A percentile compares a stretch with the other conserved stretches of the same genome.
These are phyloP conservation scores for Leishmania arabica DNA, from an alignment of 208 protist genomes.

Conservation along the genomic window DNA sequence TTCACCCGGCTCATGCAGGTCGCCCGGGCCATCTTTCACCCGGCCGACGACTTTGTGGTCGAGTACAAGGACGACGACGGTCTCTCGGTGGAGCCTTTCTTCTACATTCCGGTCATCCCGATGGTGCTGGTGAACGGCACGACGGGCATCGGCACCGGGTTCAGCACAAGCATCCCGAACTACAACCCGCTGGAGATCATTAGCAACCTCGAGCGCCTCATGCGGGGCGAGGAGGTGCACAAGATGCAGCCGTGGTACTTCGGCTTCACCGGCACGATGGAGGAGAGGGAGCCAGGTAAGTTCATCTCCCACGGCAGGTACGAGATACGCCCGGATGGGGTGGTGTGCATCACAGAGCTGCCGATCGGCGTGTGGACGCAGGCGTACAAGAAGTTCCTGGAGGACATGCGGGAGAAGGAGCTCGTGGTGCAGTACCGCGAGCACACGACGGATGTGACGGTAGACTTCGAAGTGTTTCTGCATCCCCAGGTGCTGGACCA, in stretches of 20 bases:
- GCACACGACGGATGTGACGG: constrained; percentile 97
- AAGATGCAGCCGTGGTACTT: constrained; percentile 97
- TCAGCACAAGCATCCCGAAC: constrained; percentile 97
- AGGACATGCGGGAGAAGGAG: constrained; percentile 89
- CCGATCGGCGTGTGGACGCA: constrained; percentile 97
- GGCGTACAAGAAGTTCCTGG: constrained; percentile 95
- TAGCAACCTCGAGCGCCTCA: constrained; percentile 84
- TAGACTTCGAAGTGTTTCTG: constrained; percentile 93
- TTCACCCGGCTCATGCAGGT: constrained; percentile 97
- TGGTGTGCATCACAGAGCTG: constrained; percentile 97
- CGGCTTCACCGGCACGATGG: constrained; percentile 94
- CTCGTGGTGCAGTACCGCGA: constrained; percentile 96
- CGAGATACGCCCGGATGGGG: constrained; percentile 72
- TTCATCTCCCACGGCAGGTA: constrained; percentile 73
- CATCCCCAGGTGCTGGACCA: constrained; percentile 88
- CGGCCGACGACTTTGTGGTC: constrained; percentile 98
- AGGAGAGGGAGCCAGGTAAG: constrained; percentile 85
- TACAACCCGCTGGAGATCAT: constrained; percentile 98
- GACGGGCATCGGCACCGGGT: constrained; percentile 99
- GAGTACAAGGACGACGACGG: constrained; percentile 99
- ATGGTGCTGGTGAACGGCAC: constrained; percentile 99
- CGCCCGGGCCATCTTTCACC: constrained; percentile 95
- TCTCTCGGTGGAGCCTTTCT: constrained; percentile 98
- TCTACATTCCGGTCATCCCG: constrained; percentile 99
- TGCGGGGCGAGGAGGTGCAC: constrained; percentile 83